These are phyloP conservation scores for Neltuma alba DNA, from an alignment of 306 rosid species.

Conservation along the genomic window DNA sequence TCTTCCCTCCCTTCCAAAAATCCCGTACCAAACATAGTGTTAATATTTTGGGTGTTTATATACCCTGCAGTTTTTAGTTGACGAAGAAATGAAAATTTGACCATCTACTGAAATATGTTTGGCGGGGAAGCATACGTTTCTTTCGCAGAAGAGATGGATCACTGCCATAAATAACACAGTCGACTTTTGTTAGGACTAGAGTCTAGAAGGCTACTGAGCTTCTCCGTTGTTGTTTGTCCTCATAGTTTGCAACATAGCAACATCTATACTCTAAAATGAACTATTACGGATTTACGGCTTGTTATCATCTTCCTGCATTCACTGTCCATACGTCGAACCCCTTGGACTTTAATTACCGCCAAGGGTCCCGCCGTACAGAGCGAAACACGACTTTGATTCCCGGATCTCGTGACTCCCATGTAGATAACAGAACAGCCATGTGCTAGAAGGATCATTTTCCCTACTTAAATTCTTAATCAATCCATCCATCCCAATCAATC, in stretches of 20 bases:
- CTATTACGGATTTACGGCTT: background rate
- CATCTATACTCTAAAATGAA: background rate
- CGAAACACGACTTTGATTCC: background rate
- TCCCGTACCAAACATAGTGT: no score
- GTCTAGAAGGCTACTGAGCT: background rate
- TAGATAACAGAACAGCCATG: background rate
- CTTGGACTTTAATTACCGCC: background rate
- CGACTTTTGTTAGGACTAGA: background rate
- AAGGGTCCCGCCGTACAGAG: background rate
- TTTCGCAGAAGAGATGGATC: background rate
- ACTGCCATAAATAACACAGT: background rate
- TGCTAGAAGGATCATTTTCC: background rate
- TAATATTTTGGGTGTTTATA: background rate
- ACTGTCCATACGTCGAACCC: background rate
- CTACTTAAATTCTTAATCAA: background rate
- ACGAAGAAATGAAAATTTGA: background rate
- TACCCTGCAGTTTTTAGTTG: background rate
- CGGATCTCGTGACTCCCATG: background rate
- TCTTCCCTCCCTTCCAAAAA: no score
- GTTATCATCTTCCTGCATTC: background rate
- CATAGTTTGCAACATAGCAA: background rate
- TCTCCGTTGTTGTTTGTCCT: background rate
- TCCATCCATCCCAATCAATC: no score
- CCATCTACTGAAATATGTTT: background rate
- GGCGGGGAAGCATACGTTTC: background rate